phyloP scores from a whole-genome alignment of 306 rosid genomes.

The Vigna unguiculata region DNA sequence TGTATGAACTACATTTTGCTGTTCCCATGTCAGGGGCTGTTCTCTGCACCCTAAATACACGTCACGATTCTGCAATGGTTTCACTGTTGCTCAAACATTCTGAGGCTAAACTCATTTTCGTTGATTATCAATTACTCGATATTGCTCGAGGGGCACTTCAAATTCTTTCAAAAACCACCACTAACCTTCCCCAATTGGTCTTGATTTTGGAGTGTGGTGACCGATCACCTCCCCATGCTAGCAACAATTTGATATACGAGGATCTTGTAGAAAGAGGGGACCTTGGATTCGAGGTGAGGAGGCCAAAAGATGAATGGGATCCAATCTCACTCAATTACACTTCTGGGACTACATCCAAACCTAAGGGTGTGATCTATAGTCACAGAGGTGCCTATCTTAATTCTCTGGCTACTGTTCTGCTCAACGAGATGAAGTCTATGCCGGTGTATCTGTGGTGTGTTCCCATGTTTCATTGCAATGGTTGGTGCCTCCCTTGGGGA shows the following conservation, averaged over 20 bases:
- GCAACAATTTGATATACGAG: conserved; percentile 60
- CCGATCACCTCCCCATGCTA: conserved; percentile 8
- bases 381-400: conserved; percentile 95
- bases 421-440: conserved; percentile 70
- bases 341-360: conserved; percentile 94
- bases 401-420: conserved; percentile 66
- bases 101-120: conserved; percentile 73
- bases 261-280: conserved; percentile 61
- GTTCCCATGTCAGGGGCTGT: conserved; percentile 92
- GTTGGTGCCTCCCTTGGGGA: conserved; percentile 92
- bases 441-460: conserved; percentile 86
- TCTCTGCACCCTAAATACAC: conserved; percentile 75
- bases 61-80: conserved; percentile 71
- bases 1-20: conserved; percentile 88
- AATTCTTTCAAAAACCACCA: conserved; percentile 51
- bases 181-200: conserved; percentile 59
- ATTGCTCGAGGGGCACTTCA: conserved; percentile 67
- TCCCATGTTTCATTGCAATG: conserved; percentile 97
- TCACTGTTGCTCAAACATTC: conserved; percentile 67
- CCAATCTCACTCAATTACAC: conserved; percentile 86
- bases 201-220: conserved; percentile 59
- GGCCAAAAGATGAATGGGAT: conserved; percentile 79
- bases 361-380: conserved; percentile 86
- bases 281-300: conserved; percentile 57
- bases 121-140: conserved; percentile 63